Conservation (phyloP, 495 filamentous ascomycete species). For the Aspergillus cristatus region DNA sequence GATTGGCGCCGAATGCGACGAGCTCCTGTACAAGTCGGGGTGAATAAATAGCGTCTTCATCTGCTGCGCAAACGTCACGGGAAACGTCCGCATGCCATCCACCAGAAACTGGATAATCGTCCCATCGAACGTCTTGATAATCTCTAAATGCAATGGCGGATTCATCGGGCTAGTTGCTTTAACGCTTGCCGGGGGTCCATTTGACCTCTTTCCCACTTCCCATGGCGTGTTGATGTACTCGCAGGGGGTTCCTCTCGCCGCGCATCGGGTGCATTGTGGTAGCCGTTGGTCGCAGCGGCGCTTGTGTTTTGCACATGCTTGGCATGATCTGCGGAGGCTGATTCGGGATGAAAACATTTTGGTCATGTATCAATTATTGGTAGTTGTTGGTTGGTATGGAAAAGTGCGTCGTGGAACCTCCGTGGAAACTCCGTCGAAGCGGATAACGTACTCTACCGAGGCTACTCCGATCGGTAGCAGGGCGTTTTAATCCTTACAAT, state of each 20-base stretch:
- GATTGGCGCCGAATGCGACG: slow-evolving; percentile 11
- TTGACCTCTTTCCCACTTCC: slow-evolving; percentile 1
- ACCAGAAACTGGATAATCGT: slow-evolving; percentile 15
- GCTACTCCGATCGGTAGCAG: too few species aligned
- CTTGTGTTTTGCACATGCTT: slow-evolving; percentile 33
- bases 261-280: slow-evolving; percentile 32
- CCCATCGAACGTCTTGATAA: slow-evolving; percentile 17
- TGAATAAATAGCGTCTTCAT: slow-evolving; percentile 29
- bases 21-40: slow-evolving; percentile 19
- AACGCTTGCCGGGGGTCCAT: not conserved
- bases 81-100: slow-evolving; percentile 11
- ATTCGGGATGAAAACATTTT: too few species aligned
- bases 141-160: slow-evolving; percentile 13
- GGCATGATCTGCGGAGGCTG: slow-evolving; percentile 28
- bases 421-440: too few species aligned
- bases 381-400: too few species aligned
- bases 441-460: too few species aligned
- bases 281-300: slow-evolving; percentile 33
- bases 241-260: slow-evolving; percentile 23
- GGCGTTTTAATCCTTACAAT: too few species aligned
- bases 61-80: slow-evolving; percentile 10
- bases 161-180: slow-evolving; percentile 1
- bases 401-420: too few species aligned
- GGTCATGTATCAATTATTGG: too few species aligned
- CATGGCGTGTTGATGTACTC: slow-evolving; percentile 25